Conservation (phyloP, 768 basidiomycete species). For the Suillus spraguei region DNA sequence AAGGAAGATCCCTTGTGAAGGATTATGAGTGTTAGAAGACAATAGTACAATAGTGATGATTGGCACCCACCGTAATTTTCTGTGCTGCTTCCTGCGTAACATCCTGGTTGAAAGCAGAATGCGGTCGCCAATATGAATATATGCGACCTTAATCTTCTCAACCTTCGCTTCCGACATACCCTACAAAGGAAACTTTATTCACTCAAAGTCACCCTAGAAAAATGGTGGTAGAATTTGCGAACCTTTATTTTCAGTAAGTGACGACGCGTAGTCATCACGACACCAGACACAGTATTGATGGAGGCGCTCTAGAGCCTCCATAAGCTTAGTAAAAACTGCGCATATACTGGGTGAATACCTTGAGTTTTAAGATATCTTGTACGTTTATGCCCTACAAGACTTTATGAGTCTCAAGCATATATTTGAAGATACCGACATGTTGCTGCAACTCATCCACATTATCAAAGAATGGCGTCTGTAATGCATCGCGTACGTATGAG, state of each 20-base stretch:
- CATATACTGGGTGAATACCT: conserved; percentile 46
- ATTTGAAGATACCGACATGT: conserved; percentile 49
- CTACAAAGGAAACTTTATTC: conserved; percentile 38
- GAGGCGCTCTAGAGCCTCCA: conserved; percentile 58
- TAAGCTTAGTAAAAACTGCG: conserved; percentile 3
- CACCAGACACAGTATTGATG: conserved; percentile 83
- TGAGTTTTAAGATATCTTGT: conserved; percentile 93
- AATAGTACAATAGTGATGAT: background rate
- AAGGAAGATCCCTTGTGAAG: conserved; percentile 81
- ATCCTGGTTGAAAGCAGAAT: background rate
- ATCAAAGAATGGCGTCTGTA: conserved; percentile 67
- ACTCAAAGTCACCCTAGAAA: background rate
- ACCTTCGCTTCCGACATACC: conserved; percentile 98
- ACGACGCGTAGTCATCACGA: conserved; percentile 88
- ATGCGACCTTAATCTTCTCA: conserved; percentile 86
- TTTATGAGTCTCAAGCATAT: conserved; percentile 14
- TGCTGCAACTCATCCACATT: conserved; percentile 85
- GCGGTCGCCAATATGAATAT: conserved; percentile 16
- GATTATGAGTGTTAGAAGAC: background rate
- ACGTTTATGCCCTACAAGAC: conserved; percentile 82
- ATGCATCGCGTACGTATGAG: conserved; percentile 1
- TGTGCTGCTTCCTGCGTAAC: conserved; percentile 78
- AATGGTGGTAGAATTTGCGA: conserved; percentile 1
- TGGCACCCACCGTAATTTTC: conserved; percentile 66
- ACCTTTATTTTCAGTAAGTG: conserved; percentile 96